A percentile compares a stretch with the other conserved stretches of the same genome.
These are phyloP conservation scores for Trichoderma hamatum DNA, from an alignment of 2,329 filamentous ascomycete species.

Conservation along the genomic window DNA sequence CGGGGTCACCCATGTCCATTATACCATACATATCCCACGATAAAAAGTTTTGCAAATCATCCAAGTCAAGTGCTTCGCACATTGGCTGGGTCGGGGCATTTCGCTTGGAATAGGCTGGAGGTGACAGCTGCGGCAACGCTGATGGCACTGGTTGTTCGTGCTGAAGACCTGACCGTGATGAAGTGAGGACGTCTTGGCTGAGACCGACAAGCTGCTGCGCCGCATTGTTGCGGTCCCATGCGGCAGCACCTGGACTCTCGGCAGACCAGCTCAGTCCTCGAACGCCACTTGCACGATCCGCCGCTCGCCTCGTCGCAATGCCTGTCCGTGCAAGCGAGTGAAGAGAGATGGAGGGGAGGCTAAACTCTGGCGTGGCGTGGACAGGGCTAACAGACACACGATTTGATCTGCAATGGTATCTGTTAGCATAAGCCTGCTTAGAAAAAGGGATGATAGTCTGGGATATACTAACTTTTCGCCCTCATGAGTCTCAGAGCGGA, in stretches of 20 bases:
- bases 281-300: slow-evolving; percentile 27
- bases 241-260: slow-evolving; percentile 31
- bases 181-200: slow-evolving; percentile 30
- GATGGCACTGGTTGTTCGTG: slow-evolving; percentile 42
- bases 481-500: slow-evolving; percentile 32
- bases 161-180: slow-evolving; percentile 40
- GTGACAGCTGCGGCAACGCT: neutral
- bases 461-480: slow-evolving; percentile 29
- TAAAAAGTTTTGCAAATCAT: slow-evolving; percentile 45
- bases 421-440: neutral
- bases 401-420: slow-evolving; percentile 25
- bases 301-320: slow-evolving; percentile 25
- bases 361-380: slow-evolving; percentile 30
- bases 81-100: slow-evolving; percentile 32
- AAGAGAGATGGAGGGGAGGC: slow-evolving; percentile 33
- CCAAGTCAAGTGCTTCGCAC: slow-evolving; percentile 43
- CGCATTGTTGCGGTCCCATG: slow-evolving; percentile 35
- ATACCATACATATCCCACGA: slow-evolving; percentile 48
- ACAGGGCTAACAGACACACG: slow-evolving; percentile 25
- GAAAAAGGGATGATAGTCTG: neutral
- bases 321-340: slow-evolving; percentile 32
- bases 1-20: slow-evolving; percentile 45
- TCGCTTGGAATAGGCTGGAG: slow-evolving; percentile 4
- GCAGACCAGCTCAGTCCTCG: slow-evolving; percentile 32
- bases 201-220: slow-evolving; percentile 36